These are phyloP conservation scores for Gomphus bonarii DNA, from an alignment of 1,284 basidiomycete genomes.

Conservation along the genomic window DNA sequence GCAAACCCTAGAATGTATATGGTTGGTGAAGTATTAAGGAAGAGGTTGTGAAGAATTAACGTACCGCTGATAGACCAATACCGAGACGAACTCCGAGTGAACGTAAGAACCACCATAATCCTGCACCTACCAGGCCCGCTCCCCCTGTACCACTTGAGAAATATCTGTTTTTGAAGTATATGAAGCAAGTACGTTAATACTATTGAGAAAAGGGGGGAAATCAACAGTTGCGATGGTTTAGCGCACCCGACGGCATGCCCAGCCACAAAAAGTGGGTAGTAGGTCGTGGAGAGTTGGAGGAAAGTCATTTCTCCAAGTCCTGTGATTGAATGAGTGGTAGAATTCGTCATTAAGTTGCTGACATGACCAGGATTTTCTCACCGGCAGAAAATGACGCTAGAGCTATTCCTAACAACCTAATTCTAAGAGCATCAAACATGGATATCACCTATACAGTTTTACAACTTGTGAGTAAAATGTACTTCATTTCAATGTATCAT, in stretches of 20 bases:
- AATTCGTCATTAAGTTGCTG: not conserved
- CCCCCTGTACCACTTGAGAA: constrained; percentile 91
- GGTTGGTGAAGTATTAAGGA: not conserved
- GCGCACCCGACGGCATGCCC: constrained; percentile 62
- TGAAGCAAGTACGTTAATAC: not conserved
- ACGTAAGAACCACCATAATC: constrained; percentile 90
- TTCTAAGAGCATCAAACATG: constrained; percentile 53
- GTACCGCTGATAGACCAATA: constrained; percentile 69
- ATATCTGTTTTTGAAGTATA: constrained; percentile 35
- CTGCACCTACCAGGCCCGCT: constrained; percentile 87
- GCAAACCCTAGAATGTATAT: constrained; percentile 48
- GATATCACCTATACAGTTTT: constrained; percentile 63
- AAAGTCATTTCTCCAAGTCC: constrained; percentile 93
- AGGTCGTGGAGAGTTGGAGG: constrained; percentile 85
- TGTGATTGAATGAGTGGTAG: constrained; percentile 20
- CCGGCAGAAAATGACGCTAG: constrained; percentile 89
- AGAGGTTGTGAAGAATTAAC: constrained; percentile 18
- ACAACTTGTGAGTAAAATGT: not conserved
- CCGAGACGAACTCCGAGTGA: constrained; percentile 77
- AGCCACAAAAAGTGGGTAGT: constrained; percentile 56
- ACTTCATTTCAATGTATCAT: not conserved
- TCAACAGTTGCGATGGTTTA: not conserved
- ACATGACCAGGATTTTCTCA: constrained; percentile 17
- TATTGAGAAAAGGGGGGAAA: not conserved
- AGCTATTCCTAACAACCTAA: constrained; percentile 79